Conservation (phyloP, 2,329 filamentous ascomycete species). For the Cladophialophora psammophila region DNA sequence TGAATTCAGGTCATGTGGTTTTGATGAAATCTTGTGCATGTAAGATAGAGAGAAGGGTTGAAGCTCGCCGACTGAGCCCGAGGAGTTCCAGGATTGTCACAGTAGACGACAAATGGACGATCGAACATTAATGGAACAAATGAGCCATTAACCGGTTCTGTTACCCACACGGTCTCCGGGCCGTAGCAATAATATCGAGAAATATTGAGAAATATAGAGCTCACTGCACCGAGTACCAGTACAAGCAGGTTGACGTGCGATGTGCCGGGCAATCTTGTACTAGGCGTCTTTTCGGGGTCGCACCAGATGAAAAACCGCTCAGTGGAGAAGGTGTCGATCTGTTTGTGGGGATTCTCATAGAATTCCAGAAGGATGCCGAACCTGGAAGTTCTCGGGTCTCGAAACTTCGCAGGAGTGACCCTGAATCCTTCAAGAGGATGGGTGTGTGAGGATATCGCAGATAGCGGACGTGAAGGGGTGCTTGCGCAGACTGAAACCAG, state of each 20-base stretch:
- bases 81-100: not conserved
- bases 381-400: not conserved
- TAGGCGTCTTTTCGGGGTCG: not conserved
- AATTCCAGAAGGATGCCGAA: not conserved
- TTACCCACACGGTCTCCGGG: not conserved
- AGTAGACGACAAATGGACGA: not conserved
- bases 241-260: too few relatives aligned
- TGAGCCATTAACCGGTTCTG: conserved; percentile 1
- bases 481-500: not conserved
- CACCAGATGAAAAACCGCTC: conserved; percentile 5
- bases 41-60: not conserved
- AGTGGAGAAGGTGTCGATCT: not conserved
- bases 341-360: not conserved
- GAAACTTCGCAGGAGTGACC: not conserved
- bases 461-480: not conserved
- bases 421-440: not conserved
- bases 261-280: not conserved
- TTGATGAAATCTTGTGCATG: not conserved
- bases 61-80: not conserved
- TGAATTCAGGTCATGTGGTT: not conserved
- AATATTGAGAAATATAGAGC: too few relatives aligned
- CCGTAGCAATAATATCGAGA: not conserved
- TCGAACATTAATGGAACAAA: not conserved
- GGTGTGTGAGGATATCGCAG: not conserved
- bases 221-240: not conserved